Conservation (phyloP, 2,329 filamentous ascomycete genomes). For the Knufia fluminis region DNA sequence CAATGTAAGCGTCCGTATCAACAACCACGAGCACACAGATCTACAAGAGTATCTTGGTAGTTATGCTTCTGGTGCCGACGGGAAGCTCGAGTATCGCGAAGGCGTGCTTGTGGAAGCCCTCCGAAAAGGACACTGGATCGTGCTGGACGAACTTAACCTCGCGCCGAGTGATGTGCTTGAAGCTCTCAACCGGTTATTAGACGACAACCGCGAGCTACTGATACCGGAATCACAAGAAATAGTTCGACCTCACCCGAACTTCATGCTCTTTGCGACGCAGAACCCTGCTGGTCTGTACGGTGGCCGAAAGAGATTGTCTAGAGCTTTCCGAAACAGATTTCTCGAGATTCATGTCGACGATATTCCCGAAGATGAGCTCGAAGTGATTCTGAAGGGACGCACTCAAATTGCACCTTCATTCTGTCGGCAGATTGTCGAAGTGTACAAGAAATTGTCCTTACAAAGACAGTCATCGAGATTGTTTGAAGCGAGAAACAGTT, state of each 20-base stretch:
- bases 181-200: slow-evolving; percentile 85
- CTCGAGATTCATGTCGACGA: slow-evolving; percentile 96
- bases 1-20: slow-evolving; percentile 96
- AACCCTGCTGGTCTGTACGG: slow-evolving; percentile 95
- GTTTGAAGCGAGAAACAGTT: slow-evolving; percentile 96
- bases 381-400: slow-evolving; percentile 79
- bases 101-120: slow-evolving; percentile 88
- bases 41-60: slow-evolving; percentile 95
- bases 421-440: slow-evolving; percentile 79
- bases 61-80: slow-evolving; percentile 77
- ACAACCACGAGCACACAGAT: slow-evolving; percentile 98
- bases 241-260: slow-evolving; percentile 83
- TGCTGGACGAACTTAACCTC: slow-evolving; percentile 92
- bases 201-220: slow-evolving; percentile 91
- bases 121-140: slow-evolving; percentile 91
- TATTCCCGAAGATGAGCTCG: slow-evolving; percentile 88
- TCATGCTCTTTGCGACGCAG: slow-evolving; percentile 97
- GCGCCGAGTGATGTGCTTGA: slow-evolving; percentile 96
- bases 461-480: slow-evolving; percentile 81
- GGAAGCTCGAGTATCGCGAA: slow-evolving; percentile 83
- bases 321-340: slow-evolving; percentile 94
- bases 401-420: slow-evolving; percentile 86
- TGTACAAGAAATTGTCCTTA: slow-evolving; percentile 86
- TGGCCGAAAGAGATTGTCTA: slow-evolving; percentile 81
- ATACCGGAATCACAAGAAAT: slow-evolving; percentile 95